Evolutionary conservation across 495 filamentous ascomycete species (phyloP).

Genomic region (Hyaloscypha finlandica): DNA sequence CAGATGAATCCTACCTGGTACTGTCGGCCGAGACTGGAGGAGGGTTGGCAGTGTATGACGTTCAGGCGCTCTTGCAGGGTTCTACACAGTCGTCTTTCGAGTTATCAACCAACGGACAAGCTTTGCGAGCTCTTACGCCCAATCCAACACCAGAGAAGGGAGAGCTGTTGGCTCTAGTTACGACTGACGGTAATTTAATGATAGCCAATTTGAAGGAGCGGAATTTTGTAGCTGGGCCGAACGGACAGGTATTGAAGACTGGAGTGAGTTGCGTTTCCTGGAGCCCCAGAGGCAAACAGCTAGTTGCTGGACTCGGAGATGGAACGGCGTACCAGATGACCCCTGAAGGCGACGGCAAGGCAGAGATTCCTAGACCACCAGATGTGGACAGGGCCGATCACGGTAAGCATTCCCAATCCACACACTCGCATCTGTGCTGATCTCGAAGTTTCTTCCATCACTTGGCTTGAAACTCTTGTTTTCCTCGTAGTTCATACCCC

Average conservation of each 20-base stretch:
- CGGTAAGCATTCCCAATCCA: constrained; percentile 49
- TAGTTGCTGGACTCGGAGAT: constrained; percentile 84
- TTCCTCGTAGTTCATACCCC: constrained; percentile 80
- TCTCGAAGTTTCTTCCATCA: constrained; percentile 71
- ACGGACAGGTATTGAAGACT: constrained; percentile 66
- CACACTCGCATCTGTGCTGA: constrained; percentile 26
- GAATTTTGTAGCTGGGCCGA: constrained; percentile 51
- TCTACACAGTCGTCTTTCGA: constrained; percentile 68
- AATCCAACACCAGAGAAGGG: constrained; percentile 72
- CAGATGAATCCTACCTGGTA: constrained; percentile 80
- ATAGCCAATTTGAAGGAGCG: constrained; percentile 78
- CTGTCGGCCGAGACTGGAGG: constrained; percentile 81
- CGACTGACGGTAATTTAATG: constrained; percentile 74
- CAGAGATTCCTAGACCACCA: constrained; percentile 75
- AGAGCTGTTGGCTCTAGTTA: constrained; percentile 75
- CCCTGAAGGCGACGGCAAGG: constrained; percentile 73
- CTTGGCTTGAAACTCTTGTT: constrained; percentile 86
- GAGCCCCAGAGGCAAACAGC: constrained; percentile 90
- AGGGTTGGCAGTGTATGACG: constrained; percentile 81
- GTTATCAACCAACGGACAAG: constrained; percentile 71
- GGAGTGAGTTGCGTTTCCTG: constrained; percentile 86
- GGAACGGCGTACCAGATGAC: constrained; percentile 84
- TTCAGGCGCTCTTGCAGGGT: constrained; percentile 62
- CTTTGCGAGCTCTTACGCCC: constrained; percentile 73
- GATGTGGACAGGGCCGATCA: constrained; percentile 65